Evolutionary conservation across 2,329 filamentous ascomycete species (phyloP).

Genomic region (Blastomyces silverae): DNA sequence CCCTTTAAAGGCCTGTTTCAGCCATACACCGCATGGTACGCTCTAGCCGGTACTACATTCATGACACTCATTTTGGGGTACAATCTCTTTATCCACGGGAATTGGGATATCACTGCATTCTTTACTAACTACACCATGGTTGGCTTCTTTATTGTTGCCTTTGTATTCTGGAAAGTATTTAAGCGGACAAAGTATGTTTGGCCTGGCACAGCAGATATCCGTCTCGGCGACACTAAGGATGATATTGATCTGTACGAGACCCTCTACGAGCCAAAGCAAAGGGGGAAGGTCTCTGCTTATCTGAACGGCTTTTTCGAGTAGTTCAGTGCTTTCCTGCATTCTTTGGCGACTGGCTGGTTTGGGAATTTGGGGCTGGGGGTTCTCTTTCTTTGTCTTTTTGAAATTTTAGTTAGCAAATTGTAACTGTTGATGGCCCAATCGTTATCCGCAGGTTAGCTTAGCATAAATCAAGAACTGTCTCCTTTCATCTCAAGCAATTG

Average conservation of each 20-base stretch:
- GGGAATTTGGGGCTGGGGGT: too few species aligned
- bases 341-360: not conserved
- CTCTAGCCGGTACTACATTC: constrained; percentile 53
- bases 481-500: too few species aligned
- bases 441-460: too few species aligned
- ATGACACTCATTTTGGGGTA: constrained; percentile 69
- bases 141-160: constrained; percentile 59
- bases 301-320: constrained; percentile 24
- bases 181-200: constrained; percentile 53
- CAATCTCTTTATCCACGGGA: constrained; percentile 58
- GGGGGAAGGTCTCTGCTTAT: constrained; percentile 23
- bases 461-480: too few species aligned
- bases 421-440: too few species aligned
- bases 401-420: too few species aligned
- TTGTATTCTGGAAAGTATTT: constrained; percentile 60
- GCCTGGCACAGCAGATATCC: constrained; percentile 53
- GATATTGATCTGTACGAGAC: constrained; percentile 30
- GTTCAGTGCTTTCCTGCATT: not conserved
- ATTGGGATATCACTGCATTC: constrained; percentile 60
- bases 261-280: constrained; percentile 18
- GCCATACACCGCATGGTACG: constrained; percentile 63
- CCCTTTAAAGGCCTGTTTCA: constrained; percentile 62
- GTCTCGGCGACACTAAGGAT: constrained; percentile 22
- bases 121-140: constrained; percentile 63
- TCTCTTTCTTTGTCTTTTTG: too few species aligned